These are phyloP conservation scores for Boletus pseudo-olivaceus DNA, from an alignment of 768 basidiomycete genomes.

Conservation along the genomic window DNA sequence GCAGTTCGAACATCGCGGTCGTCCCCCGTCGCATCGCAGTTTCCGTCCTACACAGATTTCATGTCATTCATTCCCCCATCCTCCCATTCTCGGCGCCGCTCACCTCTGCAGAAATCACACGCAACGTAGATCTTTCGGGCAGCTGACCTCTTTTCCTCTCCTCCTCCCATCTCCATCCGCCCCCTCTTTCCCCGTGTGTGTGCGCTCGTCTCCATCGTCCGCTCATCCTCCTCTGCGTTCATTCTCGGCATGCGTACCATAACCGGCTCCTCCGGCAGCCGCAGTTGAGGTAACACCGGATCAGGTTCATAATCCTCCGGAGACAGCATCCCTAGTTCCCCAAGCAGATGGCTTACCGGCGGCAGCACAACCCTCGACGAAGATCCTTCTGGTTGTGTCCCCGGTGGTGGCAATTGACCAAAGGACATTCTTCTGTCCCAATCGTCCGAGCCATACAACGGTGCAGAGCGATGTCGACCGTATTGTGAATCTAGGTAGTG, in stretches of 20 bases:
- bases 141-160: conserved; percentile 23
- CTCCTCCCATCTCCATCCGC: conserved; percentile 11
- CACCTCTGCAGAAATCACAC: conserved; percentile 78
- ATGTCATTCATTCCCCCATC: neutral
- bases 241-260: neutral
- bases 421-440: conserved; percentile 24
- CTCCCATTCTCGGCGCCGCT: conserved; percentile 18
- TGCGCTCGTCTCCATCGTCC: conserved; percentile 1
- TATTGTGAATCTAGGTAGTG: conserved; percentile 18
- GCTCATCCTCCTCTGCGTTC: conserved; percentile 16
- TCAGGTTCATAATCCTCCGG: conserved; percentile 17
- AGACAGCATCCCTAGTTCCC: conserved; percentile 18
- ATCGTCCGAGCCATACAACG: conserved; percentile 24
- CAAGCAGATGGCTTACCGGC: conserved; percentile 26
- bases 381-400: conserved; percentile 12
- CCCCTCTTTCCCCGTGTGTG: conserved; percentile 20
- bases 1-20: conserved; percentile 65
- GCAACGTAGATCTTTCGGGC: conserved; percentile 44
- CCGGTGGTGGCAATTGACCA: conserved; percentile 11
- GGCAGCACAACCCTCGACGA: conserved; percentile 27
- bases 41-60: conserved; percentile 53
- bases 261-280: conserved; percentile 21
- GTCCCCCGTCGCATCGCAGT: conserved; percentile 66
- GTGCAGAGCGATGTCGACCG: conserved; percentile 25
- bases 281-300: conserved; percentile 28